phyloP scores from a whole-genome alignment of 2,329 filamentous ascomycete genomes.

The Pestalotiopsis sp. region DNA sequence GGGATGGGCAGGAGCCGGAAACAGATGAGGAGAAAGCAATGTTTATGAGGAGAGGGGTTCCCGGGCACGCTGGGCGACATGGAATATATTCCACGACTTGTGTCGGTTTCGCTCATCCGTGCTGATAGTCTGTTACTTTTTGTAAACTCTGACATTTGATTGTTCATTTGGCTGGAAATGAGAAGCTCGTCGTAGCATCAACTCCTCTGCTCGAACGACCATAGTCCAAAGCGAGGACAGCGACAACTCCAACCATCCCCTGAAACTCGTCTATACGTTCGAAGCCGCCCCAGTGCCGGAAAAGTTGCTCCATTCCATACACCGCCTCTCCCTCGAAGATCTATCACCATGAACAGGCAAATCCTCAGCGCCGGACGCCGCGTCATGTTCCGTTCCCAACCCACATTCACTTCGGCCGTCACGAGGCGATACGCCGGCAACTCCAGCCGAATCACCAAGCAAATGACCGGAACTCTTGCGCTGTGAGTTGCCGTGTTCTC shows the following conservation, averaged over 20 bases:
- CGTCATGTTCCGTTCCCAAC: not conserved
- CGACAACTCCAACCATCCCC: too few relatives aligned
- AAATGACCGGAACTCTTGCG: not conserved
- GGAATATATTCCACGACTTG: not conserved
- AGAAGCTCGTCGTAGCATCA: too few relatives aligned
- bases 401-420: not conserved
- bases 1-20: not conserved
- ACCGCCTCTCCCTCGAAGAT: not conserved
- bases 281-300: too few relatives aligned
- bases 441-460: not conserved
- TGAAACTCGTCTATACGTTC: too few relatives aligned
- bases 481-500: not conserved
- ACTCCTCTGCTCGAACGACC: too few relatives aligned
- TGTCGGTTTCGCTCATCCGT: not conserved
- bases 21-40: not conserved
- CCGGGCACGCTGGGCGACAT: not conserved
- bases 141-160: too few relatives aligned
- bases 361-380: conserved; percentile 6
- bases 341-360: not conserved
- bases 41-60: not conserved
- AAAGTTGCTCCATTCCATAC: too few relatives aligned
- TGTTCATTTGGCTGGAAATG: too few relatives aligned
- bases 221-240: too few relatives aligned
- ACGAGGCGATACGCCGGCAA: not conserved
- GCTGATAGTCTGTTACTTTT: not conserved